Evolutionary conservation across 345 rosid species (phyloP).

Genomic region (Brassica juncea): DNA sequence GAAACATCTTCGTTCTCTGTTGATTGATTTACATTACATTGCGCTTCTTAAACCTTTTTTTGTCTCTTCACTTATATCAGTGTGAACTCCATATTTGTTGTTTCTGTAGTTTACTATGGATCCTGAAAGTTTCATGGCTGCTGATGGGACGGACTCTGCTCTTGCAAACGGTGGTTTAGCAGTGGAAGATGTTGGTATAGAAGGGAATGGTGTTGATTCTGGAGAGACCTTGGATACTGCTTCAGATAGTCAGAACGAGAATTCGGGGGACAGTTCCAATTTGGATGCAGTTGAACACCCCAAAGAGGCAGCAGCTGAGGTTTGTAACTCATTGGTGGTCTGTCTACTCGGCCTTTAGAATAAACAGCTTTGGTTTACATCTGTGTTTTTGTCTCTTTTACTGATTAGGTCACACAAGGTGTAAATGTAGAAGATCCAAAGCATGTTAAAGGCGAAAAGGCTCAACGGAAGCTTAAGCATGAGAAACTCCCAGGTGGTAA

Average conservation of each 20-base stretch:
- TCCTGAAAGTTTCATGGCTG: slow-evolving; percentile 39
- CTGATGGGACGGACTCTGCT: slow-evolving; percentile 51
- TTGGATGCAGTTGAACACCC: slow-evolving; percentile 42
- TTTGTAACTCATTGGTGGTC: slow-evolving; percentile 25
- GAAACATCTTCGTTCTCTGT: not conserved
- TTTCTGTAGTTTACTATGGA: slow-evolving; percentile 59
- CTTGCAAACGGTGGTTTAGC: slow-evolving; percentile 54
- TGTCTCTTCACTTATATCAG: not conserved
- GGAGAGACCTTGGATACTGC: slow-evolving; percentile 31
- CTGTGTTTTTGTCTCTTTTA: not conserved
- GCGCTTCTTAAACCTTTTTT: no score
- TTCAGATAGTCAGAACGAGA: slow-evolving; percentile 37
- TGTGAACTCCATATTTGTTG: slow-evolving; percentile 6
- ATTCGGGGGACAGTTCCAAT: slow-evolving; percentile 35
- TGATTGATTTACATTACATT: slow-evolving; percentile 12
- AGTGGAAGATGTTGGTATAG: slow-evolving; percentile 37
- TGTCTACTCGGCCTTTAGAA: not conserved
- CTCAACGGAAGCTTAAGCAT: slow-evolving; percentile 49
- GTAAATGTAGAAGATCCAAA: slow-evolving; percentile 40
- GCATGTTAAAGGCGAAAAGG: slow-evolving; percentile 45
- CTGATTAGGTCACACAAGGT: slow-evolving; percentile 49
- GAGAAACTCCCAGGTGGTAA: slow-evolving; percentile 51
- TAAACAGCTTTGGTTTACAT: not conserved
- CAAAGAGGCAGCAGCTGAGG: slow-evolving; percentile 46
- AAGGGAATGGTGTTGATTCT: slow-evolving; percentile 44